Evolutionary conservation across 108 stramenopile genomes (phyloP).

Genomic region (Skeletonema marinoi): DNA sequence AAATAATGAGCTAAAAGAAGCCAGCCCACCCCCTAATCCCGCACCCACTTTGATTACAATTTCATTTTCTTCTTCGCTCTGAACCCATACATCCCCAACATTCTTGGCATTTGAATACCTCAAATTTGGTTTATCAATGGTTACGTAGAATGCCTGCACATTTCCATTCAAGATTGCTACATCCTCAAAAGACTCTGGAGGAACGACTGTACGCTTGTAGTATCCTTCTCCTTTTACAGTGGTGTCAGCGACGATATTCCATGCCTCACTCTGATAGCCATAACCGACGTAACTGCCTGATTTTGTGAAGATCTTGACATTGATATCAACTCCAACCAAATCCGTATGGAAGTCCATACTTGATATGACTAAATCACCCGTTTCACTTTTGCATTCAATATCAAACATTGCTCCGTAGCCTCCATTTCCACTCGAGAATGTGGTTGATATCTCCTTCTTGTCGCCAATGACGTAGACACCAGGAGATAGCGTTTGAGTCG

Average conservation of each 20-base stretch:
- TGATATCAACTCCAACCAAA: not conserved
- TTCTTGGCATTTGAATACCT: slow-evolving; percentile 16
- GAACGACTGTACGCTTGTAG: slow-evolving; percentile 15
- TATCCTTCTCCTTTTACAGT: slow-evolving; percentile 25
- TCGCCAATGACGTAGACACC: not conserved
- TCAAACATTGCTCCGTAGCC: slow-evolving; percentile 24
- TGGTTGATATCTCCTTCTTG: slow-evolving; percentile 3
- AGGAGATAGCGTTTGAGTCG: not conserved
- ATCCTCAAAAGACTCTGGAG: not conserved
- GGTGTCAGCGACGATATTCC: slow-evolving; percentile 15
- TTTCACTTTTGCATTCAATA: slow-evolving; percentile 6
- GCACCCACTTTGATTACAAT: not conserved
- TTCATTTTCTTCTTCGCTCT: not conserved
- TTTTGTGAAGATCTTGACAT: slow-evolving; percentile 24
- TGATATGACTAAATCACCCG: slow-evolving; percentile 8
- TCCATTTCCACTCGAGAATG: slow-evolving; percentile 22
- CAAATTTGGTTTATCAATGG: slow-evolving; percentile 18
- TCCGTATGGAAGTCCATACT: slow-evolving; percentile 23
- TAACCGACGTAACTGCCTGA: slow-evolving; percentile 2
- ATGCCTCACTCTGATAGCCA: not conserved
- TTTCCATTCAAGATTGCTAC: not conserved
- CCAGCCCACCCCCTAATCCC: not conserved
- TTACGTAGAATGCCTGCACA: slow-evolving; percentile 22
- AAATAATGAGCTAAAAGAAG: not conserved
- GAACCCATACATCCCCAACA: slow-evolving; percentile 1